Evolutionary conservation across 345 rosid genomes (phyloP), one percentile per base, ranked within the genome.

Genomic region (Xanthoceras sorbifolium): DNA sequence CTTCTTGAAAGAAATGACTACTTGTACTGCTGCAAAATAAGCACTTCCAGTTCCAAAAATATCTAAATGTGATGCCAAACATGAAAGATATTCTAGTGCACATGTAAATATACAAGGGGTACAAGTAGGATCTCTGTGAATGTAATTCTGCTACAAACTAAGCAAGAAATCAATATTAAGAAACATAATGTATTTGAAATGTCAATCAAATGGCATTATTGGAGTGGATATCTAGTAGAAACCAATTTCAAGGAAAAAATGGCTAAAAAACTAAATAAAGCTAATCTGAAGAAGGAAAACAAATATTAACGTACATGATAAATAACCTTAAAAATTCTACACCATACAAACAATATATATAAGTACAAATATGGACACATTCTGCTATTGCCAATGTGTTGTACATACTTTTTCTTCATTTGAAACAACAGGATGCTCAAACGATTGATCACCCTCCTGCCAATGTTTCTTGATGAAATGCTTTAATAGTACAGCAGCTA

Each of bases 401-500:
- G 36, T 46, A 77, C 14, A 18, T 85, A 91, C 99, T 96, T 95
- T 93, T 83, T 90, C 94, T 60, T 87, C 91, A 76, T 12, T 81
- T 64, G 97, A 79, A 54, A 92, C 94, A 76, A 75, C 82, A 78
- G 97, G 98, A 76, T 87, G 84, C 81, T 94, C 93, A 80, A 93
- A 93, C 52, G 79, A 85, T 18, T 92, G 94, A 36, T 95, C 99
- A 25, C 87, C 91, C 80, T 92, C 98, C 79, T 87, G 92, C 98
- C 98, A 95, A 76, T 93, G 99, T 77, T 88, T 93, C 78, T 85
- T 92, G 72, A 95, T 87, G 78, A 89, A 95, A 81, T 92, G 97
- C 88, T 93, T 95, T 75, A 95, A 77, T 82, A 95, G 86, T 11
- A 93, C 91, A n/a, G 97, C 97, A 80, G 99, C 99, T 85, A 93